Conservation (phyloP, 75 land plant species). For the Pinus tabuliformis region DNA sequence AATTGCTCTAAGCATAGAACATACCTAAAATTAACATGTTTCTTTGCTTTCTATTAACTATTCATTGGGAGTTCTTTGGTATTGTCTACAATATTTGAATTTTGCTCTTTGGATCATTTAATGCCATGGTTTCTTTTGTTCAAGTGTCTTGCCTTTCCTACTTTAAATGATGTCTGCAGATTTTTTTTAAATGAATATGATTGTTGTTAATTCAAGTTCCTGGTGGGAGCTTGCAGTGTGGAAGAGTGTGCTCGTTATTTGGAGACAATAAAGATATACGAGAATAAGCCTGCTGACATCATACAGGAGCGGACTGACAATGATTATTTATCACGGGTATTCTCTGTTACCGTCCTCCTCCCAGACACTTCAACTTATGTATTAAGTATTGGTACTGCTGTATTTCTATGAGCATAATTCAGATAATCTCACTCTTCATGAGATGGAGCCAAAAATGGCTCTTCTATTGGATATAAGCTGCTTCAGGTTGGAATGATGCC, state of each 20-base stretch:
- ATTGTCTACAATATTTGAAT: not conserved
- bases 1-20: too few species aligned
- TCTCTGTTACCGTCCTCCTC: not conserved
- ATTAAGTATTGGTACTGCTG: not conserved
- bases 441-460: too few species aligned
- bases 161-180: not conserved
- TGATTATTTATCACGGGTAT: conserved; percentile 93
- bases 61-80: not conserved
- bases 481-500: not conserved
- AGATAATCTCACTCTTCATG: too few species aligned
- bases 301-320: conserved; percentile 89
- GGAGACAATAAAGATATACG: conserved; percentile 95
- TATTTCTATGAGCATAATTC: too few species aligned
- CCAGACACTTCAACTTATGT: not conserved
- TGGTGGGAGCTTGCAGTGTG: conserved; percentile 44
- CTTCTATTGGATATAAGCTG: not conserved
- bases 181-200: not conserved
- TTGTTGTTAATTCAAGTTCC: not conserved
- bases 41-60: too few species aligned
- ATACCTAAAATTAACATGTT: too few species aligned
- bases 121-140: not conserved
- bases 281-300: conserved; percentile 91
- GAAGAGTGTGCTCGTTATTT: conserved; percentile 98
- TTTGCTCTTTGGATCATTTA: not conserved
- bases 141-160: not conserved